A percentile compares a stretch with the other conserved stretches of the same genome.
Evolutionary conservation across 2,329 filamentous ascomycete genomes (phyloP).

Genomic region (Bimuria novae-zelandiae): DNA sequence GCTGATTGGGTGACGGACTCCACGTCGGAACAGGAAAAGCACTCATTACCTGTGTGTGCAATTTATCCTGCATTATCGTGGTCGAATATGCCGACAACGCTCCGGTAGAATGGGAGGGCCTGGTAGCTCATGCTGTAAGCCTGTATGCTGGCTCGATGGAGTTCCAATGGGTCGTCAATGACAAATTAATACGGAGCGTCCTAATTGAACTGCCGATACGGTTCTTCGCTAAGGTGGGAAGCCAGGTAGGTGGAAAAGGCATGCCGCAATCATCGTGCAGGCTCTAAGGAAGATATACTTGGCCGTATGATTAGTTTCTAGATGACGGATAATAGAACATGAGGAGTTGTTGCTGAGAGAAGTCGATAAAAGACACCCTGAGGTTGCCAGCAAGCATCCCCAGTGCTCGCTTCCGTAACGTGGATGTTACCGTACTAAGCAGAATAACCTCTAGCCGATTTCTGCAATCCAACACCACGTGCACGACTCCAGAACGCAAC

Average conservation of each 20-base stretch:
- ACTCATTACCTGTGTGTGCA: background rate
- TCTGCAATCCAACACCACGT: no score
- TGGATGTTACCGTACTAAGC: no score
- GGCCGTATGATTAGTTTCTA: no score
- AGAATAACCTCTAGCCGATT: no score
- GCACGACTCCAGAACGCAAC: no score
- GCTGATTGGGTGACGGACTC: background rate
- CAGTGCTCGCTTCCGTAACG: no score
- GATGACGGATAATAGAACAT: no score
- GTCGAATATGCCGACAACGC: slow-evolving; percentile 5
- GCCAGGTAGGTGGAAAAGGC: background rate
- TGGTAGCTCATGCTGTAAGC: background rate
- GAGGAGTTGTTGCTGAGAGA: no score
- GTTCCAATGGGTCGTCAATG: background rate
- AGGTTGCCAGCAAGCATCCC: no score
- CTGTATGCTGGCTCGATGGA: background rate
- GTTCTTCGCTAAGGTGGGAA: background rate
- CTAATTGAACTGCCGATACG: background rate
- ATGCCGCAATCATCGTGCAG: background rate
- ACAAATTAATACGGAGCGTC: background rate
- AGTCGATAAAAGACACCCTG: no score
- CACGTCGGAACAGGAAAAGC: background rate
- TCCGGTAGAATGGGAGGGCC: background rate
- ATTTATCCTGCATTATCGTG: slow-evolving; percentile 6
- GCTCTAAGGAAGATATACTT: no score